These are phyloP conservation scores for Tulasnella sp. DNA, from an alignment of 768 basidiomycete genomes.

Conservation along the genomic window DNA sequence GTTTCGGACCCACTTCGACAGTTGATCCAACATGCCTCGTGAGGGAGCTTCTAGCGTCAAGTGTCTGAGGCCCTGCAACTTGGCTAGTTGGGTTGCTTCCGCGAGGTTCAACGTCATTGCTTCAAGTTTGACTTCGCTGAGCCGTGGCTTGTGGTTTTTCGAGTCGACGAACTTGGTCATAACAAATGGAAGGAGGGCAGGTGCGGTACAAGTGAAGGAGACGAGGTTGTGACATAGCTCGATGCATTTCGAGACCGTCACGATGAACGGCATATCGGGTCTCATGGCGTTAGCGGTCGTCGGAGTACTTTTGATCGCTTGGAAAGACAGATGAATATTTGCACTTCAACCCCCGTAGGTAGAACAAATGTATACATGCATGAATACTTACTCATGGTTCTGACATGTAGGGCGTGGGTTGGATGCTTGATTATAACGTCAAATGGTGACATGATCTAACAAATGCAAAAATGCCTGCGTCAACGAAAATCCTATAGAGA, in stretches of 20 bases:
- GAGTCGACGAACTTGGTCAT: not conserved
- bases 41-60: constrained; percentile 2
- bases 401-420: constrained; percentile 2
- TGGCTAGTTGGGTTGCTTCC: not conserved
- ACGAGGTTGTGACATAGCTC: constrained; percentile 3
- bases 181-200: constrained; percentile 1
- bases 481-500: too few species aligned
- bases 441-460: constrained; percentile 12
- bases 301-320: constrained; percentile 5
- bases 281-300: not conserved
- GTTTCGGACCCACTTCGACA: not conserved
- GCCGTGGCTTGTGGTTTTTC: not conserved
- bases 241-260: not conserved
- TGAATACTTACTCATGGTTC: not conserved
- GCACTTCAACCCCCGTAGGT: not conserved
- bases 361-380: not conserved
- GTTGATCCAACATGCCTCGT: not conserved
- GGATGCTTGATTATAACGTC: constrained; percentile 6
- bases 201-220: constrained; percentile 10
- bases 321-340: not conserved
- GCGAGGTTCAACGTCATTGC: not conserved
- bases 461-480: not conserved
- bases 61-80: not conserved
- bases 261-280: constrained; percentile 1
- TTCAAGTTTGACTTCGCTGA: constrained; percentile 10